These are phyloP conservation scores for Rhododendron molle DNA, from an alignment of 148 eudicot genomes.

Conservation along the genomic window DNA sequence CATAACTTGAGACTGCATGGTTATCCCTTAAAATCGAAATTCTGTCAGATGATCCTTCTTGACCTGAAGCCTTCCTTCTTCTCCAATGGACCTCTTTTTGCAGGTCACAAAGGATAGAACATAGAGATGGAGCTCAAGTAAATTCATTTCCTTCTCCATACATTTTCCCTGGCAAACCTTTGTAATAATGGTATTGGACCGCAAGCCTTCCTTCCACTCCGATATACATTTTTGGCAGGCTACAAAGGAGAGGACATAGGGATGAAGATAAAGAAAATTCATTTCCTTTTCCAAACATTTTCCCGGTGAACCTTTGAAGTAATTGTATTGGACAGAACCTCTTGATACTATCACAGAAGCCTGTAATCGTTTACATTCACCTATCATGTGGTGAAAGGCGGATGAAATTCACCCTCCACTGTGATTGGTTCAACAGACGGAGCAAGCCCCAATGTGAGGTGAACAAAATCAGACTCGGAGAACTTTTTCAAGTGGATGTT, in stretches of 20 bases:
- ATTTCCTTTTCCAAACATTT: not conserved
- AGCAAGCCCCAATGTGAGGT: not conserved
- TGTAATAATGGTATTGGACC: not conserved
- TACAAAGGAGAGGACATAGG: not conserved
- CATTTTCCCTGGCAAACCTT: not conserved
- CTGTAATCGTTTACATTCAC: not conserved
- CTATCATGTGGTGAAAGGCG: not conserved
- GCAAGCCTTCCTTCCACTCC: no score
- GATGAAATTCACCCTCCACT: not conserved
- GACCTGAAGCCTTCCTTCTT: not conserved
- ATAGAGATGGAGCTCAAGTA: not conserved
- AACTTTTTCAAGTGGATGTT: not conserved
- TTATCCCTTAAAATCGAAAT: not conserved
- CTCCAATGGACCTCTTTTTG: not conserved
- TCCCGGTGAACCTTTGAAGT: not conserved
- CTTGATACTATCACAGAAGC: not conserved
- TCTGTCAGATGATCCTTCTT: not conserved
- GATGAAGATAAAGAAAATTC: not conserved
- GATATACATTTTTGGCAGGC: not conserved
- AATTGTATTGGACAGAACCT: not conserved
- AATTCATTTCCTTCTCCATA: not conserved
- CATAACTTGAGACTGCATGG: not conserved
- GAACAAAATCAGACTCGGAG: not conserved
- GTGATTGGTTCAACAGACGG: not conserved
- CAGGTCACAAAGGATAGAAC: not conserved